Base-by-base conservation (phyloP, 331 rosid genomes). In the Erythrophleum ivorense region DNA sequence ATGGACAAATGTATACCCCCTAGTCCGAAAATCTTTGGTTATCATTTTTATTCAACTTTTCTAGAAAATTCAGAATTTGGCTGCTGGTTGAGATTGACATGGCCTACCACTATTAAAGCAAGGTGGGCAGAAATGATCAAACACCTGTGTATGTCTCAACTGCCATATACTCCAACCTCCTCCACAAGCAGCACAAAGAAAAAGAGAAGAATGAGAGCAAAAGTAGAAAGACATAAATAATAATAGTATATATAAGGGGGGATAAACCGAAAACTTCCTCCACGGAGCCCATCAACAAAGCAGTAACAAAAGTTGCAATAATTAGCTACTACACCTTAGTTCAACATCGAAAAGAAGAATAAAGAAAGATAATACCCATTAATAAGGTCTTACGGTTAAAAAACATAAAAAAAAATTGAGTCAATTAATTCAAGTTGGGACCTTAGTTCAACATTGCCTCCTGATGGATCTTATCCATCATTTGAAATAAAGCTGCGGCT, bases 401-500 rank as follows among this genome's bases (percentile, higher is more conserved):
- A 65, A 31, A 60, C 14, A 16, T 38, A 18, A 36, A 29, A 1
- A 0, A 59, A 58, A 73, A 4, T 41, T 48, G 62, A 46, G 55
- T 66, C 76, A 77, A 41, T 80, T 46, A 74, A 75, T 78, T 77
- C 49, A 80, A 79, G 63, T 38, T 80, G 5, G 36, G 68, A 79
- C 80, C 81, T 68, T 72, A 78, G 41, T 82, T 78, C 84, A 84
- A 48, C 77, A 82, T 59, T 86, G 92, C 80, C 77, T 96, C 99
- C 72, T 90, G 90, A 76, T 91, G 92, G 80, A 96, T 96, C 87
- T 81, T 87, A 40, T 84, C 69, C 71, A 96, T 86, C 85, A 92
- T 85, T 87, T 92, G 92, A 81, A 89, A 86, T 83, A 91, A 83
- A 34, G 98, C 98, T 46, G 90, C 77, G 3, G 99, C 97, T 76